A percentile compares a stretch with the other conserved stretches of the same genome.
These are phyloP conservation scores for Chaetomiaceae sp. DNA, from an alignment of 2,329 filamentous ascomycete genomes.

Conservation along the genomic window DNA sequence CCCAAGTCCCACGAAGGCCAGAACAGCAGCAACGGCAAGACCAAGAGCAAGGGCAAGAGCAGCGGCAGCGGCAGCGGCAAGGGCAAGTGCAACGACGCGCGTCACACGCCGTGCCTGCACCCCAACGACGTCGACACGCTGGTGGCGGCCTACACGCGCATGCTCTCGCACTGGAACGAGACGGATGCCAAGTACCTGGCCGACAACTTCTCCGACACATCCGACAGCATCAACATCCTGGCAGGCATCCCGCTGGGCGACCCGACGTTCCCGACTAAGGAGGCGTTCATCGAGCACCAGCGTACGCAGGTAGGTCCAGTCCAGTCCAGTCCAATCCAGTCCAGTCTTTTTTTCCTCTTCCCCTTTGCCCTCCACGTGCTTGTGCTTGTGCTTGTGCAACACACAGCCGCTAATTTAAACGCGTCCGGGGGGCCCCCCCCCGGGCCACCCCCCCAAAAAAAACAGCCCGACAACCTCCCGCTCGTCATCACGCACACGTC, in stretches of 20 bases:
- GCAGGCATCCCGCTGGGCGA: conserved; percentile 29
- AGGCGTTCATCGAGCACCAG: conserved; percentile 30
- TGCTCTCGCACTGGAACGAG: conserved; percentile 23
- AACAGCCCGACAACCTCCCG: conserved; percentile 30
- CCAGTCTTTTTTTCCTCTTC: too few species aligned
- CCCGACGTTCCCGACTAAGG: conserved; percentile 31
- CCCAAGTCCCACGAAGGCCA: not conserved
- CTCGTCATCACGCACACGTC: conserved; percentile 28
- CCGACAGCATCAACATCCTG: conserved; percentile 34
- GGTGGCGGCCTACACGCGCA: conserved; percentile 20
- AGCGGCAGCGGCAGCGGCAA: not conserved
- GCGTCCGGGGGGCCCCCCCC: too few species aligned
- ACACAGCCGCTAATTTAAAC: too few species aligned
- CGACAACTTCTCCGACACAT: conserved; percentile 31
- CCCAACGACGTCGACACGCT: conserved; percentile 16
- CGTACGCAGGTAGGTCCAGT: conserved; percentile 12
- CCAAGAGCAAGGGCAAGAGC: not conserved
- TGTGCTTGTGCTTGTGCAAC: too few species aligned
- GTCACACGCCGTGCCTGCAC: conserved; percentile 16
- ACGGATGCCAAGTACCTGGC: conserved; percentile 25
- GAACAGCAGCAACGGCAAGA: not conserved
- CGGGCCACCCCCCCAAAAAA: too few species aligned
- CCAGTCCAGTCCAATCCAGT: too few species aligned
- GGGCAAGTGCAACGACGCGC: not conserved
- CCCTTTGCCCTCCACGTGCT: too few species aligned